Percentiles rank a stretch among this genome's conserved stretches.
Evolutionary conservation across 352 stramenopile genomes (phyloP).

Genomic region (Globisporangium recalcitrans): DNA sequence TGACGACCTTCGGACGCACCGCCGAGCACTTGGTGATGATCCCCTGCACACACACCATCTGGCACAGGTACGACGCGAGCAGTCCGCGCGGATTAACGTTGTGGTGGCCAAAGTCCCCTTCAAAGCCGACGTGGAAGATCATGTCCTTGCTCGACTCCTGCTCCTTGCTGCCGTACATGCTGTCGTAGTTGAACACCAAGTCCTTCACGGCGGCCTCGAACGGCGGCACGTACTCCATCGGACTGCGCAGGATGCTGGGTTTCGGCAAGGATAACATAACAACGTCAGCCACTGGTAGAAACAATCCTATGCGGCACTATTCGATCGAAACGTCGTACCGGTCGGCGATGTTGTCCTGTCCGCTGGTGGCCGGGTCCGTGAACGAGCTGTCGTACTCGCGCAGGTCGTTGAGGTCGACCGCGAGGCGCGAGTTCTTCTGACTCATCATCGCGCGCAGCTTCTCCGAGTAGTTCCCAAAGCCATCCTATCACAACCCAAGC

Average conservation of each 20-base stretch:
- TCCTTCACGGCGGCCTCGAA: conserved; percentile 85
- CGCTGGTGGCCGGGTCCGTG: conserved; percentile 43
- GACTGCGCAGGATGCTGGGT: conserved; percentile 55
- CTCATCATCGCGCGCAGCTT: conserved; percentile 82
- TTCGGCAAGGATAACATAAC: not conserved
- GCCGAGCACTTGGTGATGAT: conserved; percentile 98
- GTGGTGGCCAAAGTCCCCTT: conserved; percentile 90
- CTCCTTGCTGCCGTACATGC: conserved; percentile 76
- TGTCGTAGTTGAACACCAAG: conserved; percentile 76
- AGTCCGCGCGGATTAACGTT: conserved; percentile 93
- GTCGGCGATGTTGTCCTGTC: conserved; percentile 75
- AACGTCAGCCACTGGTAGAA: not conserved
- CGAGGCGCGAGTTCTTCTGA: conserved; percentile 61
- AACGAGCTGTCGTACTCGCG: conserved; percentile 88
- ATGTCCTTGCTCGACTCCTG: conserved; percentile 60
- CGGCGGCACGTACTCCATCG: conserved; percentile 77
- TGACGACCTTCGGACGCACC: conserved; percentile 97
- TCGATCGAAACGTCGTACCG: conserved; percentile 6
- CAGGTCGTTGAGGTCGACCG: conserved; percentile 89
- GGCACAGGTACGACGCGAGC: conserved; percentile 85
- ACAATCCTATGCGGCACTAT: not conserved
- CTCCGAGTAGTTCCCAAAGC: conserved; percentile 72
- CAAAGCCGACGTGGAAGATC: conserved; percentile 88
- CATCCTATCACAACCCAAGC: conserved; percentile 29
- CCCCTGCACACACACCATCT: conserved; percentile 98